Percentiles rank a stretch among this genome's conserved stretches.
These are phyloP conservation scores for Aphanomyces invadans DNA, from an alignment of 352 stramenopile genomes.

Conservation along the genomic window DNA sequence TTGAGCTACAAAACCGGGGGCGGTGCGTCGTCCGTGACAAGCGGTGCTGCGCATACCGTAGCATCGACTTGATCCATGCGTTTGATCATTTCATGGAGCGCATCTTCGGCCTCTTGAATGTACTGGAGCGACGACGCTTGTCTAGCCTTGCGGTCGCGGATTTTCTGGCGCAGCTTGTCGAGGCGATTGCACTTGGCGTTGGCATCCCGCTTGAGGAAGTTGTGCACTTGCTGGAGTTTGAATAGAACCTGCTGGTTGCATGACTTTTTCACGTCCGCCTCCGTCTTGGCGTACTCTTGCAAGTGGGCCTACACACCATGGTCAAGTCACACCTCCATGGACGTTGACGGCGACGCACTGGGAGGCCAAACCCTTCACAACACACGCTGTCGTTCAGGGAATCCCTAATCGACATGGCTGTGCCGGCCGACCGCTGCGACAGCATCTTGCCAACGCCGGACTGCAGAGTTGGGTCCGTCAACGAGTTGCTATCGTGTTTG, in stretches of 20 bases:
- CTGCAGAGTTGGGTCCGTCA: neutral
- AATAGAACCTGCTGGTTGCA: slow-evolving; percentile 73
- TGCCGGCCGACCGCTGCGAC: slow-evolving; percentile 8
- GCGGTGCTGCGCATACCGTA: no score
- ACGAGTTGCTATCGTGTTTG: neutral
- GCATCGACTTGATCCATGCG: slow-evolving; percentile 61
- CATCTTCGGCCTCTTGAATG: slow-evolving; percentile 67
- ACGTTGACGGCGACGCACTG: no score
- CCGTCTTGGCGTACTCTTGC: slow-evolving; percentile 69
- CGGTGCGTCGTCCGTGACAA: no score
- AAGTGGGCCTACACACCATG: slow-evolving; percentile 38
- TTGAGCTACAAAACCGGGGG: no score
- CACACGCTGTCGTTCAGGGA: neutral
- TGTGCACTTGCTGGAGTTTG: slow-evolving; percentile 66
- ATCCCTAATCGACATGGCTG: neutral
- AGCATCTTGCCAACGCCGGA: slow-evolving; percentile 10
- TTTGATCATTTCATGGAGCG: slow-evolving; percentile 61
- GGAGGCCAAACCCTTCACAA: slow-evolving; percentile 43
- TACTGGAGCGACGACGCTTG: slow-evolving; percentile 67
- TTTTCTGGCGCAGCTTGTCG: slow-evolving; percentile 50
- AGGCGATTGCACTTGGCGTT: slow-evolving; percentile 56
- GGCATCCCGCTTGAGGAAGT: slow-evolving; percentile 51
- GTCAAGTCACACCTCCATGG: no score
- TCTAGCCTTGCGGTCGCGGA: slow-evolving; percentile 45
- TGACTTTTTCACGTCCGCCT: slow-evolving; percentile 67